A percentile compares a stretch with the other conserved stretches of the same genome.
phyloP scores from a whole-genome alignment of 2,329 filamentous ascomycete species.

The Monilinia polystroma region DNA sequence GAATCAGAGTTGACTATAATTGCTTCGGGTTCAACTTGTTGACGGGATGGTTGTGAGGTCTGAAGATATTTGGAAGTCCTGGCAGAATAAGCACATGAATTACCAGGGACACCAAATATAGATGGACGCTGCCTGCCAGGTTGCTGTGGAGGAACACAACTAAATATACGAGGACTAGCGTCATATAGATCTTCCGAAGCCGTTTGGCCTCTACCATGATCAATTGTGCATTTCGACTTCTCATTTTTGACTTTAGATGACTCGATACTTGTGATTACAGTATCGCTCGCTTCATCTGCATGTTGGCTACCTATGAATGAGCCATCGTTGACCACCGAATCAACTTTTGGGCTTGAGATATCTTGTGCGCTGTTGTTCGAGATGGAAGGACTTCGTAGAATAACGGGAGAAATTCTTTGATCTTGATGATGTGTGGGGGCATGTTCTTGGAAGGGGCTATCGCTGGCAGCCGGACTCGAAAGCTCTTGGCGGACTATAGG shows the following conservation, averaged over 20 bases:
- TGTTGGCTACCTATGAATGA: not conserved
- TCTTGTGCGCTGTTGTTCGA: not conserved
- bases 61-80: not conserved
- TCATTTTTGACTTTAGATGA: not conserved
- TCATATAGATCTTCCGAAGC: not conserved
- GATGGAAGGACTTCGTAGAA: not conserved
- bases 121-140: not conserved
- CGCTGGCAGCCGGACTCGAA: not conserved
- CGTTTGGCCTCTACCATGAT: not conserved
- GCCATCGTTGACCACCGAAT: not conserved
- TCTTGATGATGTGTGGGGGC: not conserved
- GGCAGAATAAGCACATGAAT: not conserved
- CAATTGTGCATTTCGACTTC: not conserved
- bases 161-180: not conserved
- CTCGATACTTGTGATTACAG: slow-evolving; percentile 1
- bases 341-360: not conserved
- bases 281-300: not conserved
- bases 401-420: not conserved
- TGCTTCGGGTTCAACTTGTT: not conserved
- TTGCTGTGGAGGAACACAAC: not conserved
- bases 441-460: not conserved
- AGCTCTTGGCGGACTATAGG: not conserved
- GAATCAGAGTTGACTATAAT: not conserved
- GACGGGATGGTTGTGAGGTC: not conserved
- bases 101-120: not conserved